Conservation (phyloP, 768 basidiomycete genomes). For the Mycena galopus region DNA sequence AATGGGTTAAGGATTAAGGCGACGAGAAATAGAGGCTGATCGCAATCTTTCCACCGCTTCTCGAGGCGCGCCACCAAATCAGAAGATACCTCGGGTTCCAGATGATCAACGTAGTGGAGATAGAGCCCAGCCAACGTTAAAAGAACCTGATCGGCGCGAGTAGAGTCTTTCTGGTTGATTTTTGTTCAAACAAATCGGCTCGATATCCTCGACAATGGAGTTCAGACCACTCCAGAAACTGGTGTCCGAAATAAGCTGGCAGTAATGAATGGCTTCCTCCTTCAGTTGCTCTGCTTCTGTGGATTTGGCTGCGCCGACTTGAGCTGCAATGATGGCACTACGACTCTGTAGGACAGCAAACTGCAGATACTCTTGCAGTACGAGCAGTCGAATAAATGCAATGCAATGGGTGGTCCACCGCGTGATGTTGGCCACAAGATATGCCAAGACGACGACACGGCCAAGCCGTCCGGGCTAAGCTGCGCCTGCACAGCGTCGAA, state of each 20-base stretch:
- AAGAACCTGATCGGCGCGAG: neutral
- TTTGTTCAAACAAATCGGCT: slow-evolving; percentile 26
- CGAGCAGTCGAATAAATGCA: neutral
- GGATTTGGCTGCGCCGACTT: slow-evolving; percentile 24
- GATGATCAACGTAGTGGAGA: slow-evolving; percentile 14
- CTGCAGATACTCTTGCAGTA: neutral
- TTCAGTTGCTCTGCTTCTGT: slow-evolving; percentile 1
- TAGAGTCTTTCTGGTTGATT: neutral
- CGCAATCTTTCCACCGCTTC: slow-evolving; percentile 11
- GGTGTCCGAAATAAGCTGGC: neutral
- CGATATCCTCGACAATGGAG: slow-evolving; percentile 1
- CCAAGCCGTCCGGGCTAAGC: neutral
- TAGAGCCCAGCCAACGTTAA: slow-evolving; percentile 5
- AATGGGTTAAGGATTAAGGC: slow-evolving; percentile 10
- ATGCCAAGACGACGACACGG: neutral
- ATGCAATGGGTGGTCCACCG: neutral
- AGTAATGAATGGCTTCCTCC: slow-evolving; percentile 2
- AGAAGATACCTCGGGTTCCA: neutral
- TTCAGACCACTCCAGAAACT: neutral
- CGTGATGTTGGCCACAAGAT: neutral
- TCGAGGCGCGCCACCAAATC: slow-evolving; percentile 23
- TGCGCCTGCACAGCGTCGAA: neutral
- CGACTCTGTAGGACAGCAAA: slow-evolving; percentile 10
- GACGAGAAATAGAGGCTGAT: slow-evolving; percentile 15
- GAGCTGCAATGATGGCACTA: slow-evolving; percentile 9